Evolutionary conservation across 345 rosid species (phyloP), one percentile per base, ranked within the genome.

Genomic region (Moricandia moricandioides): DNA sequence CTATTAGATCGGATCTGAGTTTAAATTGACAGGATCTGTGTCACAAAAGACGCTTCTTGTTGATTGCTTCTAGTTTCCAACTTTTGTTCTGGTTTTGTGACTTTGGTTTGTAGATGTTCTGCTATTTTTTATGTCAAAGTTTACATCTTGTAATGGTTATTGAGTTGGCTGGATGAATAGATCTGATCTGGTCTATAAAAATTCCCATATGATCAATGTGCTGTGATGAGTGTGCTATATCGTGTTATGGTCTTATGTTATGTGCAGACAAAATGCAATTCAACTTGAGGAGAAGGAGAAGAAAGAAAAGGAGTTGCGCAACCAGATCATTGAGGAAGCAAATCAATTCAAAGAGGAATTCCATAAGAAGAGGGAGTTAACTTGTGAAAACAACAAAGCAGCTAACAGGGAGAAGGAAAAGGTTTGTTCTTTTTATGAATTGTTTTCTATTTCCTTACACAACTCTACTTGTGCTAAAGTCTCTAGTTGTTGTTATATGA

Each of bases 281-380:
- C 83, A 62, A 13, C 74, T 88, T 82, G 97, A 87, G 81, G 92
- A 88, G 83, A 90, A 90, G 80, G 97, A 90, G 86, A 88, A 83
- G 88, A 85, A 24, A 65, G 97, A 89, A 72, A 92, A 83, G 56
- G 94, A 84, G 77, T 8, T 78, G 76, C 24, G 84, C 82, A 84
- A 63, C 58, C 85, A 82, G 68, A 90, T 90, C 60, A 66, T 88
- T 8, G 86, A 88, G 49, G 94, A 88, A 75, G 92, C 96, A 1
- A 81, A 83, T 26, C 90, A 83, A 4, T 92, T 58, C 78, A 92
- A 86, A 65, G 81, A 77, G 43, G 96, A 84, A 74, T 90, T 88
- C 66, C 80, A 87, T 58, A 82, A 64, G 80, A 90, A 90, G 82
- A 82, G 88, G 66, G 87, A 82, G 43, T 37, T 86, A 8, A 58